Conservation (phyloP, 257 asterid genomes). For the Nicotiana obtusifolia region DNA sequence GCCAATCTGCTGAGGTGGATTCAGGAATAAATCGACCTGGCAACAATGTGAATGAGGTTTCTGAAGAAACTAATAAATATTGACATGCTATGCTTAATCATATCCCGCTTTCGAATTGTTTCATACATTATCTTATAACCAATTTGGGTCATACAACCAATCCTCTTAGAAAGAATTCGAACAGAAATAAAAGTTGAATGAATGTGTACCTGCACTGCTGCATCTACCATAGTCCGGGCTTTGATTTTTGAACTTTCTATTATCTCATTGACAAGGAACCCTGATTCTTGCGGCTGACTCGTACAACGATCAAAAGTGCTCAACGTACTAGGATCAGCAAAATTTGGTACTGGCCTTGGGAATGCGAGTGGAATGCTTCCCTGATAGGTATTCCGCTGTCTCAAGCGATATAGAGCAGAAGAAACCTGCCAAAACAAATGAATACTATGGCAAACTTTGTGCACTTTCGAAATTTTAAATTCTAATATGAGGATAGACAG, state of each 20-base stretch:
- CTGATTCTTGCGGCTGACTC: conserved; percentile 49
- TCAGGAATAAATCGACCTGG: neutral
- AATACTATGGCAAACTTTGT: neutral
- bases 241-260: conserved; percentile 68
- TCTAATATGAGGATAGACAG: conserved; percentile 18
- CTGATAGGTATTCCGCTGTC: conserved; percentile 70
- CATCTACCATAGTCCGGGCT: conserved; percentile 78
- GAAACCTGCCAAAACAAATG: conserved; percentile 46
- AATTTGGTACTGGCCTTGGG: conserved; percentile 36
- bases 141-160: neutral
- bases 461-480: neutral
- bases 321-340: conserved; percentile 34
- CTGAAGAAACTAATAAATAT: neutral
- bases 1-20: neutral
- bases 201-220: conserved; percentile 70
- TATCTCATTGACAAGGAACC: conserved; percentile 61
- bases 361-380: conserved; percentile 42
- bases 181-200: neutral
- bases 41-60: neutral
- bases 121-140: neutral
- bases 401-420: conserved; percentile 55
- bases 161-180: neutral
- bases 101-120: neutral
- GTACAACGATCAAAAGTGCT: conserved; percentile 38
- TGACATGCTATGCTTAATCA: neutral